Conservation (phyloP, 306 rosid genomes). For the Leucaena leucocephala region DNA sequence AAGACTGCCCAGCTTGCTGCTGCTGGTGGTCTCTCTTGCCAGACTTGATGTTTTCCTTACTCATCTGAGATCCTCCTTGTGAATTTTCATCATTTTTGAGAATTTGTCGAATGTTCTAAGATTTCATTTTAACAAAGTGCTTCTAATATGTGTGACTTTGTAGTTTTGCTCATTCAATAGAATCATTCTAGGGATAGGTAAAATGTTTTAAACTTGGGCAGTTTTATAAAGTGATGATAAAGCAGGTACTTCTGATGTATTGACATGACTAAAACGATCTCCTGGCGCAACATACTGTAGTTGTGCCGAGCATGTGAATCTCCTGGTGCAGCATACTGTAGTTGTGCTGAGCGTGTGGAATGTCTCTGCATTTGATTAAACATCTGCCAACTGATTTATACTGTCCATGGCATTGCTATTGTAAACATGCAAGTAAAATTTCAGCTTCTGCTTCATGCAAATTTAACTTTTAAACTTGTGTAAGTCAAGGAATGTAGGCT, state of each 20-base stretch:
- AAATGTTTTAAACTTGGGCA: conserved; percentile 16
- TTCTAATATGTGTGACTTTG: background rate
- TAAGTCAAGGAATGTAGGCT: background rate
- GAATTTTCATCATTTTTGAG: background rate
- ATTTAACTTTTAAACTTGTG: background rate
- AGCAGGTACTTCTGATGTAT: conserved; percentile 48
- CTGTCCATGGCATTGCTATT: conserved; percentile 26
- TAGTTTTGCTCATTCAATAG: background rate
- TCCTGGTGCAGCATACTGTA: background rate
- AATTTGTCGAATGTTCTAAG: background rate
- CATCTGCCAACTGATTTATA: conserved; percentile 42
- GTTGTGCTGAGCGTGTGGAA: conserved; percentile 29
- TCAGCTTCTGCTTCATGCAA: background rate
- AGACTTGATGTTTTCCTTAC: conserved; percentile 66
- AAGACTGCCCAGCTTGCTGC: conserved; percentile 55
- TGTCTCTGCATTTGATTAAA: conserved; percentile 39
- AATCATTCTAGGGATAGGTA: conserved; percentile 1
- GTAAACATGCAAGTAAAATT: background rate
- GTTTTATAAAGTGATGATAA: conserved; percentile 49
- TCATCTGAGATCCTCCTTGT: conserved; percentile 58
- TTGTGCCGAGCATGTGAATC: conserved; percentile 28
- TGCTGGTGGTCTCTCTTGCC: conserved; percentile 47
- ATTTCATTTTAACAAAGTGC: background rate
- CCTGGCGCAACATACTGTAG: conserved; percentile 41
- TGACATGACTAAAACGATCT: conserved; percentile 32